Evolutionary conservation across 179 eudicot species (phyloP).

Genomic region (Drosera spatulata): DNA sequence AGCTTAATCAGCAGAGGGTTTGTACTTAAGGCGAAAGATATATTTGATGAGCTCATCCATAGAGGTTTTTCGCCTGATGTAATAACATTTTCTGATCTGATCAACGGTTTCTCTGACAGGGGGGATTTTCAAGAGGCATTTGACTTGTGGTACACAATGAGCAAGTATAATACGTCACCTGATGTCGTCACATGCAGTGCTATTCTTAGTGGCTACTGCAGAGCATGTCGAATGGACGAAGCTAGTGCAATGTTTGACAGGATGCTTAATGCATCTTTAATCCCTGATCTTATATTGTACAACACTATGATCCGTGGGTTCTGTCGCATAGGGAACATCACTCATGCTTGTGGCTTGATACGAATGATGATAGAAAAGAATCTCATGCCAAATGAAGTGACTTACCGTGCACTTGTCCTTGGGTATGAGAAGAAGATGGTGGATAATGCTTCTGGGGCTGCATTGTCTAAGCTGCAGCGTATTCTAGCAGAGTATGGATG

Average conservation of each 20-base stretch:
- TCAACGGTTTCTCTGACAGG: constrained; percentile 24
- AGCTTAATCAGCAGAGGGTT: constrained; percentile 24
- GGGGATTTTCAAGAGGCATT: constrained; percentile 36
- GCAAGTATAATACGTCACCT: constrained; percentile 18
- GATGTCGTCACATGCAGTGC: constrained; percentile 44
- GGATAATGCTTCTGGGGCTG: constrained; percentile 21
- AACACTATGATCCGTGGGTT: constrained; percentile 38
- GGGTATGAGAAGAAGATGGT: constrained; percentile 25
- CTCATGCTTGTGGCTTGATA: constrained; percentile 26
- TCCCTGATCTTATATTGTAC: constrained; percentile 39
- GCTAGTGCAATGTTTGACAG: constrained; percentile 23
- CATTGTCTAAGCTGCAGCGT: constrained; percentile 17
- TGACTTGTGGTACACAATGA: constrained; percentile 33
- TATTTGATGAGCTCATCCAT: constrained; percentile 26
- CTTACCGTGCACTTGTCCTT: constrained; percentile 22
- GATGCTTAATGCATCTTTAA: constrained; percentile 26
- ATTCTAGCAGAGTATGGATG: constrained; percentile 18
- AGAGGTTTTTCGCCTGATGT: constrained; percentile 36
- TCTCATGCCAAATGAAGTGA: constrained; percentile 24
- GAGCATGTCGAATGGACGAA: constrained; percentile 31
- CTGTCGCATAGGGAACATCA: constrained; percentile 29
- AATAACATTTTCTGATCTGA: constrained; percentile 25
- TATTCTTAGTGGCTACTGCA: constrained; percentile 40
- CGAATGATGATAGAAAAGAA: constrained; percentile 22
- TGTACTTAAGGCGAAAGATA: constrained; percentile 24